Base-by-base conservation (phyloP, 257 asterid species). In the Prunella vulgaris region DNA sequence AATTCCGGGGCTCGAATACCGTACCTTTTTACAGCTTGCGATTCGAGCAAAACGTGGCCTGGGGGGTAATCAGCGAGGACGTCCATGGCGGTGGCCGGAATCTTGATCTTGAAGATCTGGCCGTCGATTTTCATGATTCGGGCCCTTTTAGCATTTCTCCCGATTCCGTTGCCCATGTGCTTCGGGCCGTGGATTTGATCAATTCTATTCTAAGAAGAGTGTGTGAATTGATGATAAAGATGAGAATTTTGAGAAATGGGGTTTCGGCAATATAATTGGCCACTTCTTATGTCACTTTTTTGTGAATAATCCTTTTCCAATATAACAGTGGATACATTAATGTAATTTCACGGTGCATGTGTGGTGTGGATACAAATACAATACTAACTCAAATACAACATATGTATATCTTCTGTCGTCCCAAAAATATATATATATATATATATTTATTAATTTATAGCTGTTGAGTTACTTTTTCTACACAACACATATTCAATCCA, bases 141-240 rank as follows among this genome's bases (percentile, higher is more conserved):
- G 78, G 87, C 85, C 59, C 61, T 79, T 62, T 76, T 83, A 59
- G 70, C 81, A 18, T 35, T 48, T 32, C 69, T 80, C 18, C 74
- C 83, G 9, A 89, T 76, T 66, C 20, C 65, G 81, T 89, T 89
- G 2, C 96, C 96, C 96, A 89, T 88, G n/a, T n/a, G n/a, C n/a
- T n/a, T n/a, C n/a, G n/a, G n/a, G n/a, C 30, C 27, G 70, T 62
- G 48, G 32, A 56, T 42, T 61, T 15, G 72, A 64, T 25, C 12
- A 18, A 56, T 9, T 57, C 5, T 25, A n/a, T n/a, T n/a, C n/a
- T 21, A 57, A 30, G 58, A 42, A 22, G 5, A 8, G 21, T 7
- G 69, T 35, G 60, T 76, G 81, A 69, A 79, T 30, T 18, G 18
- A 77, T 58, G 66, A 64, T 54, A 9, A 62, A 25, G 49, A 61